A percentile compares a stretch with the other conserved stretches of the same genome.
These are phyloP conservation scores for Elongisporangium prolatum DNA, from an alignment of 352 stramenopile species.

Conservation along the genomic window DNA sequence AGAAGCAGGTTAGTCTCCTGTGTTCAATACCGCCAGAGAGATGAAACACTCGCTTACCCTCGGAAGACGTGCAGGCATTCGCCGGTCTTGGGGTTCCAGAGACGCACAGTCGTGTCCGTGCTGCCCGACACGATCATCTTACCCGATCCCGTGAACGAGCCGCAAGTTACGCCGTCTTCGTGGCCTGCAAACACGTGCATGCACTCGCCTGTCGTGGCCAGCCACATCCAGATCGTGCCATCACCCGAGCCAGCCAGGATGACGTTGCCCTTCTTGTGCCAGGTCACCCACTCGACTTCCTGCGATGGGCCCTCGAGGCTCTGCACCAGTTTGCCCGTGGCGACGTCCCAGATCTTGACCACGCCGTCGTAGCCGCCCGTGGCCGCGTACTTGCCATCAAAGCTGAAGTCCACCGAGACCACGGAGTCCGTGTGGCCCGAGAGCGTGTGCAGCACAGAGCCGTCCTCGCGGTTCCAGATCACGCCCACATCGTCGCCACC, in stretches of 20 bases:
- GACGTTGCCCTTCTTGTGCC: constrained; percentile 90
- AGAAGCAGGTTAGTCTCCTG: no score
- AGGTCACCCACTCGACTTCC: constrained; percentile 89
- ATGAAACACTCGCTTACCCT: no score
- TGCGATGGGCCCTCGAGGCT: constrained; percentile 86
- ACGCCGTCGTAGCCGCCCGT: constrained; percentile 84
- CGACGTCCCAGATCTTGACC: constrained; percentile 88
- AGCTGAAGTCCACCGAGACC: constrained; percentile 82
- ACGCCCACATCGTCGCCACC: constrained; percentile 80
- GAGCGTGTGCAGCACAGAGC: constrained; percentile 71
- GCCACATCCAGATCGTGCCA: constrained; percentile 90
- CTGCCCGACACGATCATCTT: constrained; percentile 95
- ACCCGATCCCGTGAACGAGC: constrained; percentile 92
- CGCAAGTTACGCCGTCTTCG: constrained; percentile 92
- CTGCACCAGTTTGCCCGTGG: constrained; percentile 73
- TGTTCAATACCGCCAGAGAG: no score
- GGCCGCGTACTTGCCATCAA: constrained; percentile 83
- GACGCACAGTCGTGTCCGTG: constrained; percentile 90
- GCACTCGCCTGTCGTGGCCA: constrained; percentile 93
- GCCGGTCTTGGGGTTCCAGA: constrained; percentile 96
- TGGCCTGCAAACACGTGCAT: constrained; percentile 98
- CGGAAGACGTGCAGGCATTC: constrained; percentile 90
- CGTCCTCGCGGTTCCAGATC: constrained; percentile 86
- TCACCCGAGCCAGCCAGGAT: constrained; percentile 86
- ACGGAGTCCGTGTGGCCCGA: constrained; percentile 80